Base-by-base conservation (phyloP, 2,329 filamentous ascomycete species). In the Epichloe glyceriae region DNA sequence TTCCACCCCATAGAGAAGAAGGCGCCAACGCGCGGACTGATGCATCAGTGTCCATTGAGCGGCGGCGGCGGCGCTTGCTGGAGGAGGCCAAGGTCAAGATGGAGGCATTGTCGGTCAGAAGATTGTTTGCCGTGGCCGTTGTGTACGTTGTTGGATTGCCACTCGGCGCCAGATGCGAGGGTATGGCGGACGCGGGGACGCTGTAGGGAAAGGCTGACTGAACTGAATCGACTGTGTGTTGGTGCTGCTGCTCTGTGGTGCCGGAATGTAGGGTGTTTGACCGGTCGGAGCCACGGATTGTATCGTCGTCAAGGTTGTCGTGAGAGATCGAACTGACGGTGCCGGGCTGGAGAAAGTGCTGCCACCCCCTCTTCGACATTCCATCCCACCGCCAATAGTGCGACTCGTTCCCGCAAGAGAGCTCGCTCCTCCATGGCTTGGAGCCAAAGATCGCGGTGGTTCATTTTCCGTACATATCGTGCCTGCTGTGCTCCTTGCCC, bases 381-480 rank as follows among this genome's bases (percentile, higher is more conserved):
- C 83, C 46, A 84, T 62, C 10, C 80, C 84, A 46, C 81, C 82
- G 30, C 79, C 82, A 2, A 76, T 71, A 6, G 85, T 89, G 38
- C 80, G 78, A 61, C 76, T 83, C 12, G 89, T 96, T 17, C 86
- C 88, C 17, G 88, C 79, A 19, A 81, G 65, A 2, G 80, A 82
- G 39, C 79, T 80, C 33, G 75, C 73, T 26, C 75, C 52, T 14
- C 52, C 75, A 59, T 93, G 87, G 33, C 88, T 95, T 41, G 85
- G 81, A 14, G 85, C 85, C 11, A 78, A 80, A 1, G 88, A 95
- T 53, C 81, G 77, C 10, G 85, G 74, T 1, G 83, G 83, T 56
- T 91, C 88, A 42, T 81, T 80, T 55, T 90, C 88, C 14, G 88
- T 95, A n/a, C 86, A 88, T 4, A 89, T 74, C 0, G 89, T 95